Conservation (phyloP, 305 asterid genomes). For the Fraxinus xanthoxyloides region DNA sequence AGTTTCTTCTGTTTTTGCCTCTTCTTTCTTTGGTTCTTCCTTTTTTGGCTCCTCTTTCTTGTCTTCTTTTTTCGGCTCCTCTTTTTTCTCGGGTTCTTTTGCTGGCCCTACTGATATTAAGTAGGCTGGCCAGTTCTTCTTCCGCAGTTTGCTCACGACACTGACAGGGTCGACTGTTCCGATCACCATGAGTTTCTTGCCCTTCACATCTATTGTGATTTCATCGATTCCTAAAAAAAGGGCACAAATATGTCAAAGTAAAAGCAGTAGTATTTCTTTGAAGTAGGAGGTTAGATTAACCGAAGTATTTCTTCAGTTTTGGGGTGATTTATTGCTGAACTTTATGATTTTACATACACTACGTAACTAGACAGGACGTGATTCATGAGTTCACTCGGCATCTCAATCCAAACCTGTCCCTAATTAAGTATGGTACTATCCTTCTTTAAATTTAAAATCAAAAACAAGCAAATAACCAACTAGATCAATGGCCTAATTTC, state of each 20-base stretch:
- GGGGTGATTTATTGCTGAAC: not conserved
- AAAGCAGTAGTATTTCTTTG: not conserved
- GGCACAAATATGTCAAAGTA: not conserved
- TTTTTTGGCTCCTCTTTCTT: conserved; percentile 32
- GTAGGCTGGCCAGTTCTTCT: conserved; percentile 41
- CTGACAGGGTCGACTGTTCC: conserved; percentile 78
- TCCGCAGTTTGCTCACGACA: conserved; percentile 66
- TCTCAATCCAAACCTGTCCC: not conserved
- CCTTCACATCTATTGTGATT: conserved; percentile 58
- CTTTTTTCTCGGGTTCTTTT: conserved; percentile 48
- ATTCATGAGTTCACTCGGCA: not conserved
- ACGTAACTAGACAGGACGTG: not conserved
- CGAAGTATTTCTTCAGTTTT: not conserved
- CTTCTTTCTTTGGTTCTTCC: conserved; percentile 46
- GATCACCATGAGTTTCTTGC: conserved; percentile 51
- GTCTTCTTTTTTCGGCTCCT: conserved; percentile 44
- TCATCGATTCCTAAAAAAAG: conserved; percentile 63
- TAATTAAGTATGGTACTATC: not conserved
- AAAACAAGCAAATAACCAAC: not conserved
- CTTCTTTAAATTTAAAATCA: not conserved
- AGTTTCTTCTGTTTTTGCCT: conserved; percentile 37
- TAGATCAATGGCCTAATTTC: not conserved
- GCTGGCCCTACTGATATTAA: conserved; percentile 46
- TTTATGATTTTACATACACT: not conserved
- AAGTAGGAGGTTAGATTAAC: not conserved